Base-by-base conservation (phyloP, 2,329 filamentous ascomycete species). In the Colletotrichum gigasporum region DNA sequence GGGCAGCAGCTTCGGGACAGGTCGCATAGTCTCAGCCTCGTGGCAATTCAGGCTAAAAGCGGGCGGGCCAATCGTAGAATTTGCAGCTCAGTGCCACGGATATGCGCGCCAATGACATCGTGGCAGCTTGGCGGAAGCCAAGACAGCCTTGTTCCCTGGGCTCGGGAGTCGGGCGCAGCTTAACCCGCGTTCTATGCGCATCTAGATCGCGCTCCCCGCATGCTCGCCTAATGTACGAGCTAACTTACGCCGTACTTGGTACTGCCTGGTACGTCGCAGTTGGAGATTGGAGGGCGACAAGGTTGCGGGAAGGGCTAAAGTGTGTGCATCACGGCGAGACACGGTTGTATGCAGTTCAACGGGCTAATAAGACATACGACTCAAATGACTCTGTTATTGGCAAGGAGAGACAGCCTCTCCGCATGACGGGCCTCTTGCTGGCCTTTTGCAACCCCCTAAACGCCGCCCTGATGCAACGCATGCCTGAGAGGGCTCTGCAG, bases 21-120 rank as follows among this genome's bases (percentile, higher is more conserved):
- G 58, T 65, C 34, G 58, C 52, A 45, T 34, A 26, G 22, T 47
- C 26, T 66, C 63, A 66, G 63, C 63, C 63, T 66, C 42, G 63
- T 44, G 32, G 52, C 39, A 42, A 32, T 63, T 63, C 59, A 66
- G 63, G 58, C 63, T 66, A 63, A 66, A 66, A 34, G 45, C 32
- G 16, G 41, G 16, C 26, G 10, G 58, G 14, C 63, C 59, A 58
- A 65, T 65, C 42, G 42, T 44, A 51, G 16, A 44, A 22, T 50
- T 44, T 28, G 20, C n/a, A 4, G 20, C 14, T 32, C 16, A 11
- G 37, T 50, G 56, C 28, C 28, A 62, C 28, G 28, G 14, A 61
- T 60, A 64, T 28, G 62, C 62, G 62, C 62, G 42, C 62, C 62
- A 65, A 65, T 65, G 34, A 50, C 30, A 54, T 35, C 24, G 35